A percentile compares a stretch with the other conserved stretches of the same genome.
Conservation (phyloP, 2,329 filamentous ascomycete species). For the Dactylellina leptospora region DNA sequence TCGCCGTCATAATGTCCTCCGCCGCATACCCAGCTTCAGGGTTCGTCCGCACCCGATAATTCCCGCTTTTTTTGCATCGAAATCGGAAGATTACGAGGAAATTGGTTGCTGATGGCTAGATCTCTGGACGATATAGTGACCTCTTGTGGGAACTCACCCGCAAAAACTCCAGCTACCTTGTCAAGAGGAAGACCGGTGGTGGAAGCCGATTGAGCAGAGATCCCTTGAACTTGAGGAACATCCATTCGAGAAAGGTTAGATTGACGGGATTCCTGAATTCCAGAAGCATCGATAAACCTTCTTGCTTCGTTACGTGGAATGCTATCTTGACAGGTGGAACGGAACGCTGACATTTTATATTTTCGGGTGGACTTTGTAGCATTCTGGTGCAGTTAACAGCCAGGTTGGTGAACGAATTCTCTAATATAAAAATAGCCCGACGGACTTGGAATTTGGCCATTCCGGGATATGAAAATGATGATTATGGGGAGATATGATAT, state of each 20-base stretch:
- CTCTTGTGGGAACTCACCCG: constrained; percentile 66
- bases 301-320: constrained; percentile 28
- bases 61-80: not conserved
- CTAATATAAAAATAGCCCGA: constrained; percentile 11
- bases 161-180: constrained; percentile 86
- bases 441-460: constrained; percentile 24
- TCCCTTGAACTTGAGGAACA: constrained; percentile 90
- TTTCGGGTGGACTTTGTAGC: constrained; percentile 25
- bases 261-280: not conserved
- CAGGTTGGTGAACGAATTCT: constrained; percentile 34
- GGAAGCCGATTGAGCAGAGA: constrained; percentile 92
- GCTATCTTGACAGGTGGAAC: constrained; percentile 38
- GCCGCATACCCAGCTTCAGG: constrained; percentile 15
- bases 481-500: constrained; percentile 29
- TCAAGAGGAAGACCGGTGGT: constrained; percentile 83
- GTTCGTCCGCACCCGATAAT: constrained; percentile 32
- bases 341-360: constrained; percentile 37
- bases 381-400: constrained; percentile 47
- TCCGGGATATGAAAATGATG: constrained; percentile 11
- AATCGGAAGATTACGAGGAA: constrained; percentile 8
- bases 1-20: constrained; percentile 36
- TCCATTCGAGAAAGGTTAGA: constrained; percentile 83
- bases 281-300: constrained; percentile 22
- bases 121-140: constrained; percentile 30
- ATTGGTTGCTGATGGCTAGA: constrained; percentile 23